Percentiles rank a stretch among this genome's conserved stretches.
These are phyloP conservation scores for Pichia sp. DNA, from an alignment of 1,139 yeast species.

Conservation along the genomic window DNA sequence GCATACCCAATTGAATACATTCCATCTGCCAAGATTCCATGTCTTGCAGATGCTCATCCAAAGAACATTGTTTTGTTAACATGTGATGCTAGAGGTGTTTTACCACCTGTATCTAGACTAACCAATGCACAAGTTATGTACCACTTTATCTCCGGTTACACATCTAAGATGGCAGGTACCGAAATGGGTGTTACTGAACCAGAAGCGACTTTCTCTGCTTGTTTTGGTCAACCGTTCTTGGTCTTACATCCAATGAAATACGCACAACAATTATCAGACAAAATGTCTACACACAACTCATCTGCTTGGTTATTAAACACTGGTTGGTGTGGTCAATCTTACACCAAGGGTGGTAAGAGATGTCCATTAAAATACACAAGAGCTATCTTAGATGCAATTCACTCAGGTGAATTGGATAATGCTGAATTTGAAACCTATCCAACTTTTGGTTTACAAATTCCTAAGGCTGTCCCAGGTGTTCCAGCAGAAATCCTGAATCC, in stretches of 20 bases:
- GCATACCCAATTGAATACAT: constrained; percentile 97
- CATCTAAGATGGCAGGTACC: constrained; percentile 99
- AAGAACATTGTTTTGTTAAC: constrained; percentile 87
- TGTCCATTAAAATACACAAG: constrained; percentile 97
- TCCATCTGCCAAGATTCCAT: constrained; percentile 94
- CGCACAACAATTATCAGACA: constrained; percentile 93
- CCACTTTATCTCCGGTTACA: constrained; percentile 97
- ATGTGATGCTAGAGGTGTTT: constrained; percentile 96
- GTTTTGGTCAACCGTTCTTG: constrained; percentile 98
- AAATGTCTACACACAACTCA: constrained; percentile 82
- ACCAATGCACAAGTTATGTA: constrained; percentile 97
- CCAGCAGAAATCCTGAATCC: constrained; percentile 87
- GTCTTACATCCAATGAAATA: constrained; percentile 98
- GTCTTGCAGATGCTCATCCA: constrained; percentile 86
- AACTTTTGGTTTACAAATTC: constrained; percentile 80
- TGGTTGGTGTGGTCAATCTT: constrained; percentile 97
- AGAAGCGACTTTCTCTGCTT: constrained; percentile 95
- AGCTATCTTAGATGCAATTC: constrained; percentile 92
- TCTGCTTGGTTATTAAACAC: constrained; percentile 96
- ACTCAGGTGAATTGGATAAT: constrained; percentile 77
- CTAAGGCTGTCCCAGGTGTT: constrained; percentile 73
- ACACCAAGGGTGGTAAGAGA: constrained; percentile 90
- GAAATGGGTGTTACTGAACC: constrained; percentile 99
- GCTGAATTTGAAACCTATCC: constrained; percentile 81
- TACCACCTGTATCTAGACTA: constrained; percentile 94